Conservation (phyloP, 257 asterid species). For the Galeopsis tetrahit region DNA sequence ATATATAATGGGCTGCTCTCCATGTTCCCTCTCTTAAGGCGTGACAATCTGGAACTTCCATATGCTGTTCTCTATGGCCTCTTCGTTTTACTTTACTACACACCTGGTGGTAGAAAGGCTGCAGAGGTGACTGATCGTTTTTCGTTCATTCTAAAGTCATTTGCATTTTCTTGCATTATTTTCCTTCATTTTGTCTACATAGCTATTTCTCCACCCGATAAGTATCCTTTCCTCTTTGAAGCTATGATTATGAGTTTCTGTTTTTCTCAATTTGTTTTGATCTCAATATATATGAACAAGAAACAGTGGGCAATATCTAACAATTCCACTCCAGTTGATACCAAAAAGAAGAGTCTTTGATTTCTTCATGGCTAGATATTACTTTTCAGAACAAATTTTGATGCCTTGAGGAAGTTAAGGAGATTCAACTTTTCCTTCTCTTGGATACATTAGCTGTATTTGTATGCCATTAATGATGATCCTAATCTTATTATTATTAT, state of each 20-base stretch:
- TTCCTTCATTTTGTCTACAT: constrained; percentile 71
- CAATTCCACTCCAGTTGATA: constrained; percentile 36
- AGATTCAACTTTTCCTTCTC: not conserved
- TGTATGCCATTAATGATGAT: constrained; percentile 26
- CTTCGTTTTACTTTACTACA: constrained; percentile 68
- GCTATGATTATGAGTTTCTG: constrained; percentile 88
- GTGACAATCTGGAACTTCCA: constrained; percentile 72
- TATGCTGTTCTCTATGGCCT: constrained; percentile 70
- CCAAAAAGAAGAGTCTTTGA: constrained; percentile 64
- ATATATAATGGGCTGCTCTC: constrained; percentile 69
- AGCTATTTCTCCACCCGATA: constrained; percentile 70
- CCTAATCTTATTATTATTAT: no score
- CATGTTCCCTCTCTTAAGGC: constrained; percentile 89
- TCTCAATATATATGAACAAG: constrained; percentile 54
- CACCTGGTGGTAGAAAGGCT: constrained; percentile 59
- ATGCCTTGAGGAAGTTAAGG: constrained; percentile 10
- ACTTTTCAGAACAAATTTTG: constrained; percentile 5
- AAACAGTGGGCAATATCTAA: constrained; percentile 68
- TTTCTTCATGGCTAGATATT: constrained; percentile 25
- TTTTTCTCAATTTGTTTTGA: constrained; percentile 69
- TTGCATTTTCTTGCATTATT: constrained; percentile 56
- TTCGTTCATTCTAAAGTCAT: constrained; percentile 38
- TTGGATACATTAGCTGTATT: constrained; percentile 12
- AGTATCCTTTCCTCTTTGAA: constrained; percentile 83
- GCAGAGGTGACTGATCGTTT: constrained; percentile 37